phyloP scores from a whole-genome alignment of 768 basidiomycete species.

The Symmetrospora coprosmae region DNA sequence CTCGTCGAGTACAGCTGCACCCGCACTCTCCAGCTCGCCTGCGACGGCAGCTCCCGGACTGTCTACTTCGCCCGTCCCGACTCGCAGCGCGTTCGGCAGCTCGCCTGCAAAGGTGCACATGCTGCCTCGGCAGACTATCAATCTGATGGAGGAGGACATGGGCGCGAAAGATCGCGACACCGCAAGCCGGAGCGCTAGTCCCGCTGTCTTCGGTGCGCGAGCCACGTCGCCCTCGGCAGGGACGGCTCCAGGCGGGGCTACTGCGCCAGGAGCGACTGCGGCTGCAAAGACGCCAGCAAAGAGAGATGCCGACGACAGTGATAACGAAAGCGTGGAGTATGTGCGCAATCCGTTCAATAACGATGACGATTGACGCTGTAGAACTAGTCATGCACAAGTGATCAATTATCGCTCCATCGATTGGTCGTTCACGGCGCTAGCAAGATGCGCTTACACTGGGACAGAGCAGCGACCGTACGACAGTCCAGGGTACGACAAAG shows the following conservation, averaged over 20 bases:
- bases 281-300: background rate
- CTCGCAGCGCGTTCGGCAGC: too few relatives aligned
- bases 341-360: slow-evolving; percentile 21
- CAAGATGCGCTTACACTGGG: too few relatives aligned
- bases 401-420: too few relatives aligned
- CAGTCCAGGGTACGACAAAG: too few relatives aligned
- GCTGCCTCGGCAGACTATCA: slow-evolving; percentile 12
- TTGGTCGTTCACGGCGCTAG: too few relatives aligned
- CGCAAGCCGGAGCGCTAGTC: background rate
- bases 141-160: background rate
- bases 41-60: too few relatives aligned
- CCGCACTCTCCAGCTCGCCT: background rate
- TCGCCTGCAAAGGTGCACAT: slow-evolving; percentile 21
- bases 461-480: too few relatives aligned
- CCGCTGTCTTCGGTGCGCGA: too few relatives aligned
- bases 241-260: background rate
- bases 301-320: slow-evolving; percentile 3
- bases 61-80: too few relatives aligned
- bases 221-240: too few relatives aligned
- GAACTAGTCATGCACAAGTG: too few relatives aligned
- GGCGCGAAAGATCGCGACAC: background rate
- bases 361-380: slow-evolving; percentile 16
- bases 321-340: slow-evolving; percentile 16
- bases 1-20: background rate
- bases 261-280: background rate